phyloP scores from a whole-genome alignment of 345 rosid genomes.

The Turnera subulata region DNA sequence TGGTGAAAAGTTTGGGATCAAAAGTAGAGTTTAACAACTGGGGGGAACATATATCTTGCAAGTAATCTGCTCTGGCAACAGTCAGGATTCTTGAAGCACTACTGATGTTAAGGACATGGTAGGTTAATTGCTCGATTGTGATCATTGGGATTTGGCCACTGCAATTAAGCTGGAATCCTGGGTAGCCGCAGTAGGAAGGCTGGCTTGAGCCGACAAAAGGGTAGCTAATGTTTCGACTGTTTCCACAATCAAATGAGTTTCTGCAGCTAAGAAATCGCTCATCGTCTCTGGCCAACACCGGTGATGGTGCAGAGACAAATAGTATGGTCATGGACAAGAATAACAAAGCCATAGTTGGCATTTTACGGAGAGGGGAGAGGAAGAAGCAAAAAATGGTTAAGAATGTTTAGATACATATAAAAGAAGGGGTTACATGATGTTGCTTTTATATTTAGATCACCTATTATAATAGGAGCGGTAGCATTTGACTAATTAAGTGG shows the following conservation, averaged over 20 bases:
- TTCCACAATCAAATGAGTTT: conserved; percentile 20
- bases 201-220: conserved; percentile 33
- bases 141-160: conserved; percentile 11
- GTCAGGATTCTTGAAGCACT: conserved; percentile 1
- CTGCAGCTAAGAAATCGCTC: conserved; percentile 17
- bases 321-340: background rate
- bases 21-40: background rate
- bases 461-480: too few species aligned
- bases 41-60: conserved; percentile 15
- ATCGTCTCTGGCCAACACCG: background rate
- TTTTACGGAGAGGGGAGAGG: background rate
- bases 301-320: background rate
- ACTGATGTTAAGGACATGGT: conserved; percentile 17
- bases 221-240: conserved; percentile 13
- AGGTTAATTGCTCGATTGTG: conserved; percentile 18
- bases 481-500: too few species aligned
- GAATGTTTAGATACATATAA: too few species aligned
- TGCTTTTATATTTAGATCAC: too few species aligned
- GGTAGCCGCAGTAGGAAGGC: conserved; percentile 22
- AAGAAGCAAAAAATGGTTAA: too few species aligned
- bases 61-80: conserved; percentile 28
- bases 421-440: too few species aligned
- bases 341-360: background rate
- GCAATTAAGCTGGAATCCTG: conserved; percentile 23
- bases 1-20: background rate